Percentiles rank a stretch among this genome's conserved stretches.
These are phyloP conservation scores for Polysphondylium violaceum DNA, from an alignment of 78 protist species.

Conservation along the genomic window DNA sequence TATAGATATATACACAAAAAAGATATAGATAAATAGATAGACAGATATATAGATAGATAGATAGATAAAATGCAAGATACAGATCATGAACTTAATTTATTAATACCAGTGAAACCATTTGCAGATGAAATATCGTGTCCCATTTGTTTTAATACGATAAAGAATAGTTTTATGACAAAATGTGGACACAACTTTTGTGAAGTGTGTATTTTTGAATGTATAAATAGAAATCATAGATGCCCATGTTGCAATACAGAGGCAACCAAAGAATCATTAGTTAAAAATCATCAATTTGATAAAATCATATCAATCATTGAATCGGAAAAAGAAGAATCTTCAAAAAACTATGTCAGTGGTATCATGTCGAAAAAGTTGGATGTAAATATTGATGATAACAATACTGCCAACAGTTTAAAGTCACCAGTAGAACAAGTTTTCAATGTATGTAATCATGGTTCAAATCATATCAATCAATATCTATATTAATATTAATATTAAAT, in stretches of 20 bases:
- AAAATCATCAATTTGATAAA: conserved; percentile 66
- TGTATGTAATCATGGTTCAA: neutral
- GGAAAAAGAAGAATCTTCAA: conserved; percentile 56
- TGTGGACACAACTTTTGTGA: conserved; percentile 82
- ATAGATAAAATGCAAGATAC: too few relatives aligned
- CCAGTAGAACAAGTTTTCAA: conserved; percentile 63
- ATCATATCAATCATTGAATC: conserved; percentile 29
- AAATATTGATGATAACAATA: neutral
- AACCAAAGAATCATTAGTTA: conserved; percentile 36
- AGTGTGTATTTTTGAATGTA: conserved; percentile 65
- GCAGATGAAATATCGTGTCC: conserved; percentile 71
- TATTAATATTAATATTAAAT: neutral
- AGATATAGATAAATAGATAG: too few relatives aligned
- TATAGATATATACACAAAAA: too few relatives aligned
- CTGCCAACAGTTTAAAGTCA: neutral
- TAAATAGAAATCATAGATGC: conserved; percentile 79
- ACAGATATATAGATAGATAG: too few relatives aligned
- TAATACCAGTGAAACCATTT: conserved; percentile 37
- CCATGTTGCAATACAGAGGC: conserved; percentile 56
- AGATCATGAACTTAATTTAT: too few relatives aligned
- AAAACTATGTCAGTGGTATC: conserved; percentile 23
- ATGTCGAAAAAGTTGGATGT: too few relatives aligned
- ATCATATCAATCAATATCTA: too few relatives aligned
- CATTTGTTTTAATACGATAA: conserved; percentile 66
- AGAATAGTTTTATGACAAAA: conserved; percentile 24